phyloP scores from a whole-genome alignment of 1,139 yeast species.

The Suhomyces kunorum region DNA sequence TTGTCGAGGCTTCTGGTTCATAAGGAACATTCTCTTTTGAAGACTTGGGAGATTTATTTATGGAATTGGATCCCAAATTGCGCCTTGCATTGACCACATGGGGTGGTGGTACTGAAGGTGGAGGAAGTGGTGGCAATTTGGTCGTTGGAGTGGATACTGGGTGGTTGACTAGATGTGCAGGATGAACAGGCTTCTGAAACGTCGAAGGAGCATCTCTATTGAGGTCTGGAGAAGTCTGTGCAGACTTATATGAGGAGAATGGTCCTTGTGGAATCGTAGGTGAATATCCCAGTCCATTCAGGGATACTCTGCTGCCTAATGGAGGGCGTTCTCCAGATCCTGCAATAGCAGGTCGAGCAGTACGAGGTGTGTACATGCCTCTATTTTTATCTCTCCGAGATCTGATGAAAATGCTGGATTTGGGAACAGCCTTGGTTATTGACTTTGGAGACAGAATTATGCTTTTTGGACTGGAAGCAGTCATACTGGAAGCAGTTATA shows the following conservation, averaged over 20 bases:
- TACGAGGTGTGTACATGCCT: background rate
- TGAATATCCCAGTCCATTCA: no score
- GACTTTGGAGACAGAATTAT: no score
- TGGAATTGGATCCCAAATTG: no score
- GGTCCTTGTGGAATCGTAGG: no score
- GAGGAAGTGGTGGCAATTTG: conserved; percentile 2
- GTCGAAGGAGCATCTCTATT: background rate
- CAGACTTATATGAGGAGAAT: no score
- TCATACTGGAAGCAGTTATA: no score
- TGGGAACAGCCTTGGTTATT: background rate
- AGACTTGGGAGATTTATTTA: no score
- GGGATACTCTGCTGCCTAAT: background rate
- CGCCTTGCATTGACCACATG: no score
- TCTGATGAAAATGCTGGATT: conserved; percentile 3
- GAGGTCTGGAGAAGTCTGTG: background rate
- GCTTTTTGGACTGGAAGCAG: no score
- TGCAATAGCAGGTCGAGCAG: background rate
- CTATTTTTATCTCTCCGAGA: conserved; percentile 2
- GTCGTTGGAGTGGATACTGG: background rate
- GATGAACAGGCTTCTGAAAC: background rate
- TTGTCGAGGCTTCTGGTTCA: no score
- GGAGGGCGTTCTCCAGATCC: background rate
- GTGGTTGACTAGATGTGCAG: background rate
- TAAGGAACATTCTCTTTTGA: no score
- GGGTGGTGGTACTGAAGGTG: background rate